Base-by-base conservation (phyloP, 352 stramenopile species). In the Globisporangium polare region DNA sequence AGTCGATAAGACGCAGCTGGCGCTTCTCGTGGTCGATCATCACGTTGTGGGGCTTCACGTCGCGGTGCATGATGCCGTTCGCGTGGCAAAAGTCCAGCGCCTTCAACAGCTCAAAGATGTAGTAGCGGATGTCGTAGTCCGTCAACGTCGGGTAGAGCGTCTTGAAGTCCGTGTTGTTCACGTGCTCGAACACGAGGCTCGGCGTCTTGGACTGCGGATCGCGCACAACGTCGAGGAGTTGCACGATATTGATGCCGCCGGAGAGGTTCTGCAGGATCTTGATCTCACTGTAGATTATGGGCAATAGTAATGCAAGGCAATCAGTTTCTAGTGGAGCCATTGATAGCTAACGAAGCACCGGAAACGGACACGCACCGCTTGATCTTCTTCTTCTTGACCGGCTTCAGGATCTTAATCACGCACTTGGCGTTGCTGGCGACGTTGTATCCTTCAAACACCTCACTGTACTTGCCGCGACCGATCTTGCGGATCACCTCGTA, bases 341-440 rank as follows among this genome's bases (percentile, higher is more conserved):
- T 33, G 29, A 33, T 33, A 6, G 2, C 29, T 6, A 33, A 43
- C n/a, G 26, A 17, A 56, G 13, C 22, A 53, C 2, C 29, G 6
- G 29, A 13, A 42, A 17, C 12, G 22, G 29, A 2, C 2, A 59
- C 78, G 42, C 42, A 92, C 68, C 95, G 85, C 74, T 99, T 99
- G 75, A 99, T 99, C 84, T 99, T 99, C 83, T 99, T 99, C 88
- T 99, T 99, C 89, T 99, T 99, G n/a, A 99, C 97, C 15, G 97
- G 97, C 80, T 99, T 99, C 52, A 99, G 87, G 70, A 99, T 99
- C 86, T 99, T 99, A 65, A 99, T 98, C n/a, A 99, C 97, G 74
- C 97, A 99, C 66, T 98, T 97, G 37, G 86, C 92, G 66, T 98
- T 98, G 73, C 96, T 99, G 20, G 80, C 77, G 26, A 99, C 88